These are phyloP conservation scores for Aureobasidium namibiae DNA, from an alignment of 2,329 filamentous ascomycete species.

Conservation along the genomic window DNA sequence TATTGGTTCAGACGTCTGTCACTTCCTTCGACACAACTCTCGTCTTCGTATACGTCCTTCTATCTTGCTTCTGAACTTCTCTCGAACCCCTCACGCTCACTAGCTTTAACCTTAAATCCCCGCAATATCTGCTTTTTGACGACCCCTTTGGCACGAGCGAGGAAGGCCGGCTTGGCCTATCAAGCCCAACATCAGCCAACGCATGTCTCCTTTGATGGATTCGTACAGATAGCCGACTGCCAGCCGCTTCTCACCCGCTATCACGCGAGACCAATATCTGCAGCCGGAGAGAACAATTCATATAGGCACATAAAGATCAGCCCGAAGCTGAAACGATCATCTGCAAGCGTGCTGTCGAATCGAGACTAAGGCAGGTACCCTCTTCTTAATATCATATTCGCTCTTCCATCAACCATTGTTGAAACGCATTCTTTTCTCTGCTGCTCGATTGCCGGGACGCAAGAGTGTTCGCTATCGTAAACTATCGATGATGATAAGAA, in stretches of 20 bases:
- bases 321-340: background rate
- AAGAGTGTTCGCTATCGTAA: background rate
- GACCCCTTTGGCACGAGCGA: background rate
- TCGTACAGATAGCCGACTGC: background rate
- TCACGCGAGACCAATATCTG: background rate
- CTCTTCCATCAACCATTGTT: background rate
- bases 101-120: slow-evolving; percentile 6
- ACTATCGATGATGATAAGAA: background rate
- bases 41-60: background rate
- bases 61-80: background rate
- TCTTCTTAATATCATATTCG: background rate
- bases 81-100: background rate
- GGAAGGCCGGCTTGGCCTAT: slow-evolving; percentile 1
- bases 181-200: slow-evolving; percentile 3
- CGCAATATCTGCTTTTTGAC: background rate
- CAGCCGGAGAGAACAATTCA: background rate
- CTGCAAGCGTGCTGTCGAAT: background rate
- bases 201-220: background rate
- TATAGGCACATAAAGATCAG: slow-evolving; percentile 1
- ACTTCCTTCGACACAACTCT: background rate
- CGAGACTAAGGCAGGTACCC: slow-evolving; percentile 8
- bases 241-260: background rate
- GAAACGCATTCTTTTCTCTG: background rate
- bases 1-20: background rate
- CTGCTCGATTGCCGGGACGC: background rate